Evolutionary conservation across 2,329 filamentous ascomycete genomes (phyloP).

Genomic region (Acrocalymma vagum): DNA sequence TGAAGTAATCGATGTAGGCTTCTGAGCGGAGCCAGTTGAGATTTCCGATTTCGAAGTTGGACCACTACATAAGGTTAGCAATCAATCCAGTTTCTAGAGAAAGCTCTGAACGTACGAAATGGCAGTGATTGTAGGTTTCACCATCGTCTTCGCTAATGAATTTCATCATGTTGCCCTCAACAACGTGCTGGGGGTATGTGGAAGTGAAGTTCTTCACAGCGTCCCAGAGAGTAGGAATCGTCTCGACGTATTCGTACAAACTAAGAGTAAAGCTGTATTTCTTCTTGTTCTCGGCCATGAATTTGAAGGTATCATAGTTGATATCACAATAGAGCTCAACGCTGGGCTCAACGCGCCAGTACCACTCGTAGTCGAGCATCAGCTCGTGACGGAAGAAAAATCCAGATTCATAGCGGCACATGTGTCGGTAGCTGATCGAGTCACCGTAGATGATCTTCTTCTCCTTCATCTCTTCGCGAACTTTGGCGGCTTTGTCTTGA

Average conservation of each 20-base stretch:
- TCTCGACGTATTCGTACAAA: conserved; percentile 95
- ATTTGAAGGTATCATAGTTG: conserved; percentile 94
- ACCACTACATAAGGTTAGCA: conserved; percentile 72
- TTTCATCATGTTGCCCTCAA: conserved; percentile 82
- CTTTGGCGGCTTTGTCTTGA: conserved; percentile 88
- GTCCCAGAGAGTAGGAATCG: conserved; percentile 95
- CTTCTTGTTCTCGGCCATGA: conserved; percentile 95
- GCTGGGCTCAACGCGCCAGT: conserved; percentile 98
- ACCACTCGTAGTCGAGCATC: conserved; percentile 98
- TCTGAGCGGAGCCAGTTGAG: conserved; percentile 92
- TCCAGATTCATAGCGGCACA: conserved; percentile 98
- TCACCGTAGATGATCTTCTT: conserved; percentile 99
- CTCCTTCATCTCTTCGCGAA: conserved; percentile 91
- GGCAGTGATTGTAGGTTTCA: conserved; percentile 94
- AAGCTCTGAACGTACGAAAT: conserved; percentile 81
- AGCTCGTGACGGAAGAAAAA: conserved; percentile 98
- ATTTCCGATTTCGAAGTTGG: conserved; percentile 97
- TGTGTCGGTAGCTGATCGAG: conserved; percentile 96
- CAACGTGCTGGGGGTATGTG: conserved; percentile 87
- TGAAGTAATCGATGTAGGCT: conserved; percentile 90
- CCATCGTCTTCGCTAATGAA: conserved; percentile 94
- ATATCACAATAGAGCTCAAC: conserved; percentile 97
- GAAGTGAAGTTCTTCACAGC: conserved; percentile 94
- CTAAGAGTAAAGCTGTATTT: conserved; percentile 98
- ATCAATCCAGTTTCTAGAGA: not conserved